phyloP scores from a whole-genome alignment of 2,329 filamentous ascomycete species.

The Epichloe uncinata region DNA sequence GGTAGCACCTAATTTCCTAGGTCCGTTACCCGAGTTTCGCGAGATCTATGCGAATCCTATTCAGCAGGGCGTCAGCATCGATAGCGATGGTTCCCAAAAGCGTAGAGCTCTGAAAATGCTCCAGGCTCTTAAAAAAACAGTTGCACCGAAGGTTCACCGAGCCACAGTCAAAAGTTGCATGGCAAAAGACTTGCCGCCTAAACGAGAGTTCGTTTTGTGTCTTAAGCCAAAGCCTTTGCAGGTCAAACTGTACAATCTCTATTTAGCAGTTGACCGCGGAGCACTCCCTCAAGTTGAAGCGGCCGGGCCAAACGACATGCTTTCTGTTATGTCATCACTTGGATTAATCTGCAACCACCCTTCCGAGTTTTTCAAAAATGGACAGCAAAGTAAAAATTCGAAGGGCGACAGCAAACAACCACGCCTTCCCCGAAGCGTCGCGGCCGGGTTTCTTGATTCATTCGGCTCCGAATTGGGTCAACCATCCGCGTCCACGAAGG shows the following conservation, averaged over 20 bases:
- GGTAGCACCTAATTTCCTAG: conserved; percentile 70
- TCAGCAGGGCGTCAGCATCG: conserved; percentile 51
- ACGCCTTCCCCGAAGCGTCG: conserved; percentile 14
- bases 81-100: conserved; percentile 44
- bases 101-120: conserved; percentile 52
- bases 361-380: conserved; percentile 27
- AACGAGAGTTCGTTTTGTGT: conserved; percentile 70
- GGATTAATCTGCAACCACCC: conserved; percentile 40
- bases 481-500: conserved; percentile 51
- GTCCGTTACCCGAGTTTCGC: conserved; percentile 53
- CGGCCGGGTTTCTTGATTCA: conserved; percentile 19
- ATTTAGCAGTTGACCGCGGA: conserved; percentile 18
- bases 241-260: conserved; percentile 42
- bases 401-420: conserved; percentile 3
- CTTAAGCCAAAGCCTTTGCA: conserved; percentile 58
- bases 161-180: conserved; percentile 53
- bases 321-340: conserved; percentile 26
- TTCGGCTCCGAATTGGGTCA: conserved; percentile 30
- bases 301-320: conserved; percentile 12
- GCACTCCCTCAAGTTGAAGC: conserved; percentile 1
- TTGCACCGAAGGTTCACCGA: conserved; percentile 68
- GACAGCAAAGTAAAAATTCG: background rate
- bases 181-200: conserved; percentile 53
- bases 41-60: conserved; percentile 62
- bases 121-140: conserved; percentile 53